Base-by-base conservation (phyloP, 2,329 filamentous ascomycete species). In the Sclerotiophoma versabilis region DNA sequence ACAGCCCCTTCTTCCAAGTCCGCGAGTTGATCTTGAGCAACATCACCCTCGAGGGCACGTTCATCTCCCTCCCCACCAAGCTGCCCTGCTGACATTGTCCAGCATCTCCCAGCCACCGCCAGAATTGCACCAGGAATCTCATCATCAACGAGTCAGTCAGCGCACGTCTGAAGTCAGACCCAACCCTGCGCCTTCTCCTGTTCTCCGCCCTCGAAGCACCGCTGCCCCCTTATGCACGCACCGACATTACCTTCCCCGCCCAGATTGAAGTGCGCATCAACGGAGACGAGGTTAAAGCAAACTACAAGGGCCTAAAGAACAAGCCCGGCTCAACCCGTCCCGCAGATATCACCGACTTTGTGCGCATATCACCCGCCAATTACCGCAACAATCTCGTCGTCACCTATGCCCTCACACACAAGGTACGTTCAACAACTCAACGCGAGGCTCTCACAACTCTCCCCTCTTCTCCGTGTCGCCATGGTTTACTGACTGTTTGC, bases 211-310 rank as follows among this genome's bases (percentile, higher is more conserved):
- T 81, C 1, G 88, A 91, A 50, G 77, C 76, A 17, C 65, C 69
- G 5, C 60, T 74, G 0, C 54, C 63, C 2, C 60, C 57, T 6
- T 76, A 60, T 55, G 57, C 68, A 4, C 65, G 71, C 22, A 76
- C 79, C 29, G 92, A 98, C 58, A 87, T 99, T 48, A 80, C 91
- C 0, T 99, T 99, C 62, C 95, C 95, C 1, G 87, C 93, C 65
- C 92, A 97, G 76, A 90, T 95, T 26, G 95, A 99, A 72, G 83
- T 99, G 52, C 93, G 92, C 71, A 86, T 96, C 50, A 99, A 99
- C 65, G 84, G 87, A 9, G 89, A 89, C 27, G 92, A 97, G 52
- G 84, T 97, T 63, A 95, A 93, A 75, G 89, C 90, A n/a, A 99
- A 98, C 72, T 83, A 96, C 63, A 90, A 95, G 63, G 95, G 95